Conservation (phyloP, 2,329 filamentous ascomycete species). For the Calonectria crousiana region DNA sequence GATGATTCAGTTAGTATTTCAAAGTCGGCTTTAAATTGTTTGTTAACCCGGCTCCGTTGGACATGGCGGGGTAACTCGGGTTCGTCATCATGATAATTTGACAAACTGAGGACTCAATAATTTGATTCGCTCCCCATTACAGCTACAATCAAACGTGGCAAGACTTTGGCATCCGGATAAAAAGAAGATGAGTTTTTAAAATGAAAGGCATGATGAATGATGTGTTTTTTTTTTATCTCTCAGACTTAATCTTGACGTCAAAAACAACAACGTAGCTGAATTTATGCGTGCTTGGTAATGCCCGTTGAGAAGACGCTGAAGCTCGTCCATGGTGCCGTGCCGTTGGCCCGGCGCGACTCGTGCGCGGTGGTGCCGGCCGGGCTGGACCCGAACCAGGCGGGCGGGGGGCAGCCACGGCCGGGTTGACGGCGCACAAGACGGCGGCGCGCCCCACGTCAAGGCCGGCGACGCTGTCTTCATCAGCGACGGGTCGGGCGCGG, state of each 20-base stretch:
- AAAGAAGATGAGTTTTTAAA: not conserved
- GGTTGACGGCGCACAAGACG: conserved; percentile 62
- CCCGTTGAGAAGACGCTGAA: conserved; percentile 38
- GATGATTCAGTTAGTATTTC: not conserved
- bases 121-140: conserved; percentile 20
- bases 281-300: conserved; percentile 48
- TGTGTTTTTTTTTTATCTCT: not conserved
- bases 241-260: not conserved
- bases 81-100: not conserved
- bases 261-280: conserved; percentile 32
- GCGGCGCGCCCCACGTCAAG: conserved; percentile 61
- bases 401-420: conserved; percentile 58
- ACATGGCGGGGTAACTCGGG: conserved; percentile 12
- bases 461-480: conserved; percentile 71
- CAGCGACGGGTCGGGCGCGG: conserved; percentile 75
- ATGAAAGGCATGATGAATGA: too few relatives aligned
- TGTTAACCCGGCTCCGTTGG: conserved; percentile 19
- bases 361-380: conserved; percentile 55
- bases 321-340: conserved; percentile 31
- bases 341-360: conserved; percentile 47
- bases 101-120: not conserved
- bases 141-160: not conserved
- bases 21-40: not conserved
- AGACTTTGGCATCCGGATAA: not conserved
- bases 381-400: conserved; percentile 56